A percentile compares a stretch with the other conserved stretches of the same genome.
These are phyloP conservation scores for Oryza brachyantha DNA, from an alignment of 176 grass and related monocot genomes.

Conservation along the genomic window DNA sequence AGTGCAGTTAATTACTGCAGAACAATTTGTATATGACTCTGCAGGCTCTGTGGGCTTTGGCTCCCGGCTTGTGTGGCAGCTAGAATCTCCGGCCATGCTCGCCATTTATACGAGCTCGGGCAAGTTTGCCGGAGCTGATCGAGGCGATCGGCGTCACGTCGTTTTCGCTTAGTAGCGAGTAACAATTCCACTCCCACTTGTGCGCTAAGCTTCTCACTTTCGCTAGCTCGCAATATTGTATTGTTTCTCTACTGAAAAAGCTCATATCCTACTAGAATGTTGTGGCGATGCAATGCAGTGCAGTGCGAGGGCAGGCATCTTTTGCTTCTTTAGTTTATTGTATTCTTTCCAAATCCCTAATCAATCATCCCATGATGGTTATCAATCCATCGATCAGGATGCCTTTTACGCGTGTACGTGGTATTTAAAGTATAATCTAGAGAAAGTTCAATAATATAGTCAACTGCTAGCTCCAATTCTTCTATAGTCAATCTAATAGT, in stretches of 20 bases:
- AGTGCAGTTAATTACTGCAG: neutral
- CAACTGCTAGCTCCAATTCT: too few relatives aligned
- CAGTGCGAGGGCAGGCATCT: conserved; percentile 39
- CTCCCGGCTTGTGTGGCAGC: conserved; percentile 51
- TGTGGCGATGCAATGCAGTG: conserved; percentile 34
- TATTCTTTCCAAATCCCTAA: neutral
- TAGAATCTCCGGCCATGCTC: conserved; percentile 55
- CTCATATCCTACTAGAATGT: conserved; percentile 34
- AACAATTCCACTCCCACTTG: conserved; percentile 59
- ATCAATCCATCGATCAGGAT: neutral
- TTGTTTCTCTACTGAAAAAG: neutral
- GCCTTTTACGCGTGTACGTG: conserved; percentile 20
- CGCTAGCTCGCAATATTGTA: conserved; percentile 16
- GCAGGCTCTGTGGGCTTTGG: conserved; percentile 11
- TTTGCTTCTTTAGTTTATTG: conserved; percentile 22
- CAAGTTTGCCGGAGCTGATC: neutral
- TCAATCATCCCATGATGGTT: conserved; percentile 32
- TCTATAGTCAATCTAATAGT: too few relatives aligned
- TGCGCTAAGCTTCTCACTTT: conserved; percentile 6
- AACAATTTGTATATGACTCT: neutral
- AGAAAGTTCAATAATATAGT: too few relatives aligned
- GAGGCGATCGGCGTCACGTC: conserved; percentile 41
- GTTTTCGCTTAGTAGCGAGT: conserved; percentile 20
- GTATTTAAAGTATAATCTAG: too few relatives aligned
- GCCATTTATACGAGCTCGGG: conserved; percentile 47